Evolutionary conservation across 2,329 filamentous ascomycete species (phyloP), one percentile per base, ranked within the genome.

Genomic region (Neopestalotiopsis rosae): DNA sequence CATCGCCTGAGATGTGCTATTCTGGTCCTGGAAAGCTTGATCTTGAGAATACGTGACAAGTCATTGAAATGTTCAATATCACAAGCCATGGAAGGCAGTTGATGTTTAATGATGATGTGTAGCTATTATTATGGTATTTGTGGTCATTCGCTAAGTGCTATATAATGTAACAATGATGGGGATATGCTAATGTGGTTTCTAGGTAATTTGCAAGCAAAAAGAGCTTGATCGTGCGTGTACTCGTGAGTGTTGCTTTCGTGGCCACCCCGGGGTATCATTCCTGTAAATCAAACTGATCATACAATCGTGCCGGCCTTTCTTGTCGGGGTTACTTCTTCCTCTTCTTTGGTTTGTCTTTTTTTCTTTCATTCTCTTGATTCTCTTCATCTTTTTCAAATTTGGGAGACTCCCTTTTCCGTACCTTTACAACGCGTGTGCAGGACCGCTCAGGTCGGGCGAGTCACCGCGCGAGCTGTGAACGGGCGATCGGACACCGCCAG

Each of bases 211-310:
- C 45, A 52, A 52, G 45, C 45, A 20, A 38, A 38, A 38, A 38
- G 2, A 38, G 34, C 34, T 10, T 38, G 6, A 10, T 38, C 20
- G 17, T 52, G 45, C 45, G 45, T 52, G 45, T 52, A 14, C 45
- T 52, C 45, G 45, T 52, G 45, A 52, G 45, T 52, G 45, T 17
- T 20, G 5, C 20, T 24, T 52, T 52, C 45, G 17, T 24, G 45
- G 45, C n/a, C 45, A 52, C 45, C 45, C 45, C 14, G 34, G 45
- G 45, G 45, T 52, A 52, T 52, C 45, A 52, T 52, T 52, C 20
- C 45, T 52, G 45, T 52, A n/a, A 52, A 52, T 52, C 45, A 52
- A 38, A 52, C 14, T 52, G 45, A 52, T 52, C 45, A 52, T 52
- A 49, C 42, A 38, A 52, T 52, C 45, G 45, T 52, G 45, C 45